phyloP scores from a whole-genome alignment of 2,329 filamentous ascomycete species.

The Exophiala spinifera region DNA sequence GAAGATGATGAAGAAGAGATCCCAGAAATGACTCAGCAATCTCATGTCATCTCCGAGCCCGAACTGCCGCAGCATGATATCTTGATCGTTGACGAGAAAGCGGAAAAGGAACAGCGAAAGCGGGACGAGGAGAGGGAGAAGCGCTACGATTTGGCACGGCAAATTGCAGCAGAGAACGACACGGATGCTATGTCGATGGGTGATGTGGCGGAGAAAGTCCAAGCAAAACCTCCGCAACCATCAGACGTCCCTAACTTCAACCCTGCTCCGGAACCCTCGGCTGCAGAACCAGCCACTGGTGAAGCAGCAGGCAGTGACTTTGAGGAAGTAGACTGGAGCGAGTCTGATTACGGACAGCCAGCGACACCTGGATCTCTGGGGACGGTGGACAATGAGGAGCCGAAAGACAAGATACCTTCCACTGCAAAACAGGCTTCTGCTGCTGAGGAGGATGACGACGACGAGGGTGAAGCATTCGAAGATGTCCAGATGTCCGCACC shows the following conservation, averaged over 20 bases:
- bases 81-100: constrained; percentile 8
- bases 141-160: constrained; percentile 34
- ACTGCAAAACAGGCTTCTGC: constrained; percentile 16
- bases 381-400: constrained; percentile 11
- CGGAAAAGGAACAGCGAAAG: constrained; percentile 17
- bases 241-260: constrained; percentile 20
- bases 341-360: constrained; percentile 31
- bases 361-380: constrained; percentile 20
- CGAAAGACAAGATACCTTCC: neutral
- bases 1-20: constrained; percentile 34
- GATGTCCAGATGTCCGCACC: constrained; percentile 16
- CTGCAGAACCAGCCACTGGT: neutral
- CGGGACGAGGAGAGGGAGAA: constrained; percentile 40
- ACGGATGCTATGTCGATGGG: constrained; percentile 36
- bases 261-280: constrained; percentile 10
- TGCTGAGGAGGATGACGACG: constrained; percentile 24
- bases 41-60: constrained; percentile 5
- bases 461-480: constrained; percentile 23
- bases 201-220: constrained; percentile 44
- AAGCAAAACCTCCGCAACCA: constrained; percentile 40
- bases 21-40: constrained; percentile 1
- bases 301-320: constrained; percentile 15
- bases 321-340: constrained; percentile 33
- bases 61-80: constrained; percentile 1
- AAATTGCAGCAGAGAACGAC: constrained; percentile 27